phyloP scores from a whole-genome alignment of 2,329 filamentous ascomycete species.

The Aaosphaeria pasadenensis region DNA sequence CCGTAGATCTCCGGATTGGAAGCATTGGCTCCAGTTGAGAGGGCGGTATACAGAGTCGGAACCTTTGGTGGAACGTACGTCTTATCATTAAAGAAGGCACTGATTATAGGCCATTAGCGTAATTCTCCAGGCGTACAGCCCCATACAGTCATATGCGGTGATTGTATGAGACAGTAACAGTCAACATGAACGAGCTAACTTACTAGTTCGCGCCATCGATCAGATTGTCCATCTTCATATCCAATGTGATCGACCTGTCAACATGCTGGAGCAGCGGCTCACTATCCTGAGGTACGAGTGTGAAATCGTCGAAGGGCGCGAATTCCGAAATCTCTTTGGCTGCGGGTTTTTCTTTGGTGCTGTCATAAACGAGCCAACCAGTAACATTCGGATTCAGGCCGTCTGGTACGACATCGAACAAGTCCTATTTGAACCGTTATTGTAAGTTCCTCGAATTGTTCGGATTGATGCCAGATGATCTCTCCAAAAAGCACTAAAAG shows the following conservation, averaged over 20 bases:
- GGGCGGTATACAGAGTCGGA: constrained; percentile 73
- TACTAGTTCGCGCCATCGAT: constrained; percentile 65
- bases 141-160: too few relatives aligned
- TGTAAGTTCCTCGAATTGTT: not conserved
- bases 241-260: constrained; percentile 61
- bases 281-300: constrained; percentile 66
- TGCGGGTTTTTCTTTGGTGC: constrained; percentile 43
- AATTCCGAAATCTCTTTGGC: constrained; percentile 60
- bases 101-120: constrained; percentile 4
- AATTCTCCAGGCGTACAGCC: too few relatives aligned
- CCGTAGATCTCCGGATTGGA: constrained; percentile 47
- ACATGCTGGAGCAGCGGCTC: constrained; percentile 59
- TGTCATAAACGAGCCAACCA: constrained; percentile 56
- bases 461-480: too few relatives aligned
- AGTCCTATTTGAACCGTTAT: constrained; percentile 27
- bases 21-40: constrained; percentile 56
- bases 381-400: constrained; percentile 64
- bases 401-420: constrained; percentile 65
- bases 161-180: too few relatives aligned
- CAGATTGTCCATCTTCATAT: constrained; percentile 62
- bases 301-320: constrained; percentile 70
- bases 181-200: constrained; percentile 12
- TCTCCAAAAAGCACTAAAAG: not conserved
- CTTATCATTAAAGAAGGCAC: constrained; percentile 64
- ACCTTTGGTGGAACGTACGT: constrained; percentile 74